These are phyloP conservation scores for Vigna hirtella DNA, from an alignment of 306 rosid genomes.

Conservation along the genomic window DNA sequence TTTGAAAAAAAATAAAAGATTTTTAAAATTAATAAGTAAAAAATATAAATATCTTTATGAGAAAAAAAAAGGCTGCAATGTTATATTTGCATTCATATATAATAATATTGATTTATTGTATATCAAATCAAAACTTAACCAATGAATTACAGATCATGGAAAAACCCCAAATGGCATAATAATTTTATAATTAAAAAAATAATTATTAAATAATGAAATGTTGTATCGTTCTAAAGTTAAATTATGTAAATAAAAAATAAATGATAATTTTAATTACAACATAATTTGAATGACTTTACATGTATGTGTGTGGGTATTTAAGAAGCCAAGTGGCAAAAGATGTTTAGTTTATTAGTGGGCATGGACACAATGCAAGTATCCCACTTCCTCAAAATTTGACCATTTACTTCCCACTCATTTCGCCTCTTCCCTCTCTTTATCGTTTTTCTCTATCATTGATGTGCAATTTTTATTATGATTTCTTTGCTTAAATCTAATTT, in stretches of 20 bases:
- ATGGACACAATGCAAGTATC: conserved; percentile 18
- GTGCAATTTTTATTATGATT: conserved; percentile 36
- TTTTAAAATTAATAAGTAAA: neutral
- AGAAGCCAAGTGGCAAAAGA: conserved; percentile 14
- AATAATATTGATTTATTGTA: neutral
- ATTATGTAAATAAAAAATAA: neutral
- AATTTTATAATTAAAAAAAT: neutral
- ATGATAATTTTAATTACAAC: neutral
- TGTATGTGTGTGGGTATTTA: neutral
- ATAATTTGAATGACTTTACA: neutral
- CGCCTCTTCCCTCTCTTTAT: conserved; percentile 49
- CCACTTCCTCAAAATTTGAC: conserved; percentile 44
- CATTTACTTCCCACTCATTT: conserved; percentile 69
- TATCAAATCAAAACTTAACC: neutral
- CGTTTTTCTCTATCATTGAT: conserved; percentile 42
- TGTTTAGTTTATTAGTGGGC: neutral
- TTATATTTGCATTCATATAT: neutral
- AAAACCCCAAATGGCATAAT: too few relatives aligned
- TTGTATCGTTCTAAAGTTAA: neutral
- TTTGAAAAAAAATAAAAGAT: too few relatives aligned
- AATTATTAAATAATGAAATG: neutral
- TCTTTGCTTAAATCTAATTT: conserved; percentile 35
- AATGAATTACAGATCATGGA: too few relatives aligned
- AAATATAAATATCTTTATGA: neutral
- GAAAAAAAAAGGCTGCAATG: neutral